phyloP scores from a whole-genome alignment of 1,139 yeast genomes.

The Candida mesenterica region DNA sequence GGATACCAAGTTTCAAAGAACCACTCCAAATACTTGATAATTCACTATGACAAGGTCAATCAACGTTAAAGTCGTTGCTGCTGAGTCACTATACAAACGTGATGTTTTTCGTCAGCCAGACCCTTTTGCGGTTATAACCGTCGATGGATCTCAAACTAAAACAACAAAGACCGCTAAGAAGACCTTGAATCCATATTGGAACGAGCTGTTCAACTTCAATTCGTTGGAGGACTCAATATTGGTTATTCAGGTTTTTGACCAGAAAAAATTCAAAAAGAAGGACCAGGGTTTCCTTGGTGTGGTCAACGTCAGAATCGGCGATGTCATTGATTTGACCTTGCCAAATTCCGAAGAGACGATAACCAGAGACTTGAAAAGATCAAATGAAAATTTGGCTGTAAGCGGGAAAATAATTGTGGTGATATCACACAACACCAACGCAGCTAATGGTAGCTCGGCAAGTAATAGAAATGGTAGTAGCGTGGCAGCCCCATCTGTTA shows the following conservation, averaged over 20 bases:
- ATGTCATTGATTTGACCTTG: slow-evolving; percentile 72
- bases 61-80: slow-evolving; percentile 85
- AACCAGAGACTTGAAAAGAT: slow-evolving; percentile 86
- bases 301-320: slow-evolving; percentile 86
- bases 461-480: slow-evolving; percentile 10
- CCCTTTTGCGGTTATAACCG: slow-evolving; percentile 95
- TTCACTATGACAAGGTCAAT: slow-evolving; percentile 29
- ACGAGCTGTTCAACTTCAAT: slow-evolving; percentile 76
- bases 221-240: slow-evolving; percentile 83
- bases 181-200: slow-evolving; percentile 97
- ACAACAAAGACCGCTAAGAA: slow-evolving; percentile 92
- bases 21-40: no score
- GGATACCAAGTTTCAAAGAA: no score
- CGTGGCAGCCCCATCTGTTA: slow-evolving; percentile 12
- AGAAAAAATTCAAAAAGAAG: slow-evolving; percentile 94
- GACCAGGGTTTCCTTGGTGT: slow-evolving; percentile 99
- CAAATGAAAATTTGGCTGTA: slow-evolving; percentile 88
- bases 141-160: slow-evolving; percentile 94
- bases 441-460: slow-evolving; percentile 7
- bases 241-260: slow-evolving; percentile 94
- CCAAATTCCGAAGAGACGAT: slow-evolving; percentile 74
- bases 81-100: slow-evolving; percentile 91
- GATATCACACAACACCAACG: slow-evolving; percentile 43
- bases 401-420: slow-evolving; percentile 88
- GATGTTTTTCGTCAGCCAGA: slow-evolving; percentile 96